Base-by-base conservation (phyloP, 2,329 filamentous ascomycete genomes). In the Claviceps humidiphila region DNA sequence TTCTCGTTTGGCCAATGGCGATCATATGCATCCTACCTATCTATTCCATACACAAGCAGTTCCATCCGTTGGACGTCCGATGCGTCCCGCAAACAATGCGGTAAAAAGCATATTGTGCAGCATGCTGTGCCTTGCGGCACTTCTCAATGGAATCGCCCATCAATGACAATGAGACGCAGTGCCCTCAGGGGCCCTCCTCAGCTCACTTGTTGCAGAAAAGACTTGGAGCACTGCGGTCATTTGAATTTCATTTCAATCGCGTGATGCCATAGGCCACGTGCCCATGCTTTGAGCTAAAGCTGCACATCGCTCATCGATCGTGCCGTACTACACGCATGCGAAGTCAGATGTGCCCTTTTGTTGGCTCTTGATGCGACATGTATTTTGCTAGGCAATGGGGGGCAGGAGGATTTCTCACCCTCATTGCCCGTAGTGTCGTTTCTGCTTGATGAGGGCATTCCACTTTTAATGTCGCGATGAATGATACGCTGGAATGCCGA, bases 401-500 rank as follows among this genome's bases (percentile, higher is more conserved):
- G 38, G 5, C n/a, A 41, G 40, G 14, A 17, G 40, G 8, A 4
- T 17, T 4, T 20, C 20, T 26, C 43, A 13, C 34, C 22, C 46
- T 38, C 8, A 47, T 47, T 34, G 7, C 41, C 41, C 2, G 41
- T 22, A 30, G 40, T 17, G 37, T 38, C 47, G 22, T 87, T 30
- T 45, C 43, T 45, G 65, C 26, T 95, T 89, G 59, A 97, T 78
- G 51, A 97, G 80, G 58, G 97, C 90, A 66, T 97, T 97, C 96
- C 91, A 72, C 86, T 91, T 80, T 97, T 97, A 13, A 97, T 97
- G 68, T 97, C 91, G 72, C 91, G 86, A 68, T 97, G 91, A 59
- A 97, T 97, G 60, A 97, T 96, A 71, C 89, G 90, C 67, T 96
- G 89, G 84, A 82, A 72, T 97, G 93, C 7, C 97, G 78, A 68